Conservation (phyloP, 805 yeast genomes). For the Brettanomyces sp. region DNA sequence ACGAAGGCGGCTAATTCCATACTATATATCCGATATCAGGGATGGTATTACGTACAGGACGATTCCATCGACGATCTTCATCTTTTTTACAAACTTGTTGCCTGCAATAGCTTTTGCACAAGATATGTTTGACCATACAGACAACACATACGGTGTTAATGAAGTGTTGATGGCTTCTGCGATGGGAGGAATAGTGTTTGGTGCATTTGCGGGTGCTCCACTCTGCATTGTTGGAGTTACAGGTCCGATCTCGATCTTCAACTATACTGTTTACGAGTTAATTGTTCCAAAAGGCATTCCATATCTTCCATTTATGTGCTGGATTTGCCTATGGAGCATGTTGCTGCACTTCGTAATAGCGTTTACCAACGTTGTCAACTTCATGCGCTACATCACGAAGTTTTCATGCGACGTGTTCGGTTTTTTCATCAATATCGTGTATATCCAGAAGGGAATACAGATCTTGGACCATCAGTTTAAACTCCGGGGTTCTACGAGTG, state of each 20-base stretch:
- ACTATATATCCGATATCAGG: conserved; percentile 65
- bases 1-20: conserved; percentile 42
- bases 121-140: conserved; percentile 90
- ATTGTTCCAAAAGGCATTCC: conserved; percentile 41
- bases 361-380: conserved; percentile 54
- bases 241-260: conserved; percentile 89
- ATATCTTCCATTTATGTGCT: conserved; percentile 88
- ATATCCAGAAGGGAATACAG: conserved; percentile 85
- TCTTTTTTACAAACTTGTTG: conserved; percentile 80
- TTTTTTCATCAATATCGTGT: conserved; percentile 77
- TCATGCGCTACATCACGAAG: conserved; percentile 61
- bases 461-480: conserved; percentile 65
- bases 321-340: conserved; percentile 92
- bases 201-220: conserved; percentile 82
- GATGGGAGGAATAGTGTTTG: conserved; percentile 82
- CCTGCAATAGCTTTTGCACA: conserved; percentile 97
- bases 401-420: conserved; percentile 94
- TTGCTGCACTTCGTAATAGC: conserved; percentile 70
- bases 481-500: conserved; percentile 22
- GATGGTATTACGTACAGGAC: conserved; percentile 85
- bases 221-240: conserved; percentile 94
- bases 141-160: conserved; percentile 82
- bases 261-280: conserved; percentile 77
- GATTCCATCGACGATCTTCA: conserved; percentile 71
- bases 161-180: conserved; percentile 81